Evolutionary conservation across 257 asterid genomes (phyloP).

Genomic region (Coffea eugenioides): DNA sequence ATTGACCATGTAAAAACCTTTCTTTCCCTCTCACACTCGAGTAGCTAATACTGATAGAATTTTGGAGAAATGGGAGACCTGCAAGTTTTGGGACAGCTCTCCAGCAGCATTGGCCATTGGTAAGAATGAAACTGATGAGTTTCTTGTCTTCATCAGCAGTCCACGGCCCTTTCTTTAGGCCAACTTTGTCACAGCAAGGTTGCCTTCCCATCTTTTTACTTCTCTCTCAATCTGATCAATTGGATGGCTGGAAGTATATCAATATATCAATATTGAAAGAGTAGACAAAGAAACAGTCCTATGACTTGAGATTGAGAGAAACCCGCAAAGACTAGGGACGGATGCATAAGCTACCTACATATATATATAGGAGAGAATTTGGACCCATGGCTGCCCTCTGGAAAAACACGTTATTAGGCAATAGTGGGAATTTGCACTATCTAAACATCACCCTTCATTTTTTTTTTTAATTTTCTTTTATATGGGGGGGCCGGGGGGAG

Average conservation of each 20-base stretch:
- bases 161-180: conserved; percentile 98
- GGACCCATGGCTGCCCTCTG: neutral
- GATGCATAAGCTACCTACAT: conserved; percentile 20
- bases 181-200: conserved; percentile 95
- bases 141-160: conserved; percentile 88
- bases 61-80: conserved; percentile 35
- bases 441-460: neutral
- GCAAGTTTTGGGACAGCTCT: conserved; percentile 96
- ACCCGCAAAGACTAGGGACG: conserved; percentile 2
- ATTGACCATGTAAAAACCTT: neutral
- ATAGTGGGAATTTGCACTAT: conserved; percentile 10
- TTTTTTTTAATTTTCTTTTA: neutral
- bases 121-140: conserved; percentile 70
- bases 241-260: neutral
- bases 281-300: neutral
- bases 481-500: too few relatives aligned
- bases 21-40: neutral
- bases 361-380: conserved; percentile 17
- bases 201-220: conserved; percentile 67
- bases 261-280: neutral
- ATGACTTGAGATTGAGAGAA: conserved; percentile 1
- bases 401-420: conserved; percentile 22
- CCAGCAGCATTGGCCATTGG: conserved; percentile 98
- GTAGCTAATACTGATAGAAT: neutral
- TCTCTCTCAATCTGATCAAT: neutral